A percentile compares a stretch with the other conserved stretches of the same genome.
Conservation (phyloP, 371 early-diverging fungal genomes). For the Mucor velutinosus region DNA sequence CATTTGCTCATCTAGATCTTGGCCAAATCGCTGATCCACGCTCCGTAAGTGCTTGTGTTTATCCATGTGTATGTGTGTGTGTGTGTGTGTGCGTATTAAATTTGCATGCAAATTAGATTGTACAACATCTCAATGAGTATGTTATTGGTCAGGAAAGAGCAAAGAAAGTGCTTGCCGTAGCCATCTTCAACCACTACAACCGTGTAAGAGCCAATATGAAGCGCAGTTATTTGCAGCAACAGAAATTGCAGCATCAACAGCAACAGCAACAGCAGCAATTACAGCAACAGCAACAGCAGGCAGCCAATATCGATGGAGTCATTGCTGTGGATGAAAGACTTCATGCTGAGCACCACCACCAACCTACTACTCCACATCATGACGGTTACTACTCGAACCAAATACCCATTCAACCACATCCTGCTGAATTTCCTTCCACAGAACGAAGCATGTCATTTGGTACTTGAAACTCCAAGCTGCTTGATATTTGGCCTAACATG, state of each 20-base stretch:
- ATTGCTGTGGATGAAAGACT: conserved; percentile 9
- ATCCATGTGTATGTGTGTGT: not conserved
- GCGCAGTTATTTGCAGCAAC: conserved; percentile 4
- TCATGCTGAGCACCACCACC: conserved; percentile 31
- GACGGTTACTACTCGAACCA: conserved; percentile 27
- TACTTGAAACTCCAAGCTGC: not conserved
- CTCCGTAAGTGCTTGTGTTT: conserved; percentile 11
- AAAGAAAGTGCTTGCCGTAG: conserved; percentile 82
- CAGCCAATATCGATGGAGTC: not conserved
- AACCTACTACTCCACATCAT: conserved; percentile 20
- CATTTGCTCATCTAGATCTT: conserved; percentile 22
- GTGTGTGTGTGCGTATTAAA: not conserved
- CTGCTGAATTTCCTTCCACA: conserved; percentile 17
- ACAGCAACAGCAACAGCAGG: conserved; percentile 5
- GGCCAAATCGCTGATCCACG: conserved; percentile 24
- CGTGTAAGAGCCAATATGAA: conserved; percentile 74
- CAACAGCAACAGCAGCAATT: conserved; percentile 20
- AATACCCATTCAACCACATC: conserved; percentile 21
- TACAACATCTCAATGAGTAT: conserved; percentile 80
- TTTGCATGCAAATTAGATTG: conserved; percentile 58
- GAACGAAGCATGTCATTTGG: conserved; percentile 17
- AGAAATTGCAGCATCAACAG: conserved; percentile 10
- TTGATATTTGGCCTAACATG: conserved; percentile 6
- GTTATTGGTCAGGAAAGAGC: conserved; percentile 89
- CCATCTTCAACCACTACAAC: conserved; percentile 87